These are phyloP conservation scores for Senecio squalidus DNA, from an alignment of 140 eudicot genomes.

Conservation along the genomic window DNA sequence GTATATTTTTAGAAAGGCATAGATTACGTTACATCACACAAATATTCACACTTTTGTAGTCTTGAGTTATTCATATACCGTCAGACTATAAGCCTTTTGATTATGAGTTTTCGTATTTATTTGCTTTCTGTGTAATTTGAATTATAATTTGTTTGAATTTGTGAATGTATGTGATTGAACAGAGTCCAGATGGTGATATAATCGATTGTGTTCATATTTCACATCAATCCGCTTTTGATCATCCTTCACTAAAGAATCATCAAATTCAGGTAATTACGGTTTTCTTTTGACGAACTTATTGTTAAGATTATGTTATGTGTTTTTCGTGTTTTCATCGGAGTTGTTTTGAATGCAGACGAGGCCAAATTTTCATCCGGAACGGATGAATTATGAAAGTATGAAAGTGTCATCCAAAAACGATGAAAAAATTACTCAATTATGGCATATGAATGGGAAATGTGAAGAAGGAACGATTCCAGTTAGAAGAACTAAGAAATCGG, in stretches of 20 bases:
- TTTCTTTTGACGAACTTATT: not conserved
- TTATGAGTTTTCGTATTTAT: too few relatives aligned
- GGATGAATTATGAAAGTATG: constrained; percentile 42
- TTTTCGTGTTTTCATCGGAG: not conserved
- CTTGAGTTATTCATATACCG: too few relatives aligned
- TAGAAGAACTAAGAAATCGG: constrained; percentile 70
- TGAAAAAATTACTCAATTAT: constrained; percentile 50
- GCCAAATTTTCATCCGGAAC: constrained; percentile 86
- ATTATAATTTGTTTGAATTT: not conserved
- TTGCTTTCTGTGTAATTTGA: not conserved
- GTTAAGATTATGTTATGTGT: not conserved
- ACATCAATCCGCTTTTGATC: constrained; percentile 92
- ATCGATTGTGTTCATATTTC: constrained; percentile 78
- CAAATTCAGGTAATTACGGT: constrained; percentile 55
- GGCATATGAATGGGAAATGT: constrained; percentile 77
- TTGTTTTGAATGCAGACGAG: constrained; percentile 46
- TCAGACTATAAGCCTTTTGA: too few relatives aligned
- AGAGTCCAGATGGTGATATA: constrained; percentile 95
- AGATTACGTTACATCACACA: too few relatives aligned
- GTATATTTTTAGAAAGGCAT: too few relatives aligned
- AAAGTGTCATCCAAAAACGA: constrained; percentile 26
- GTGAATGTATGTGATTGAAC: constrained; percentile 13
- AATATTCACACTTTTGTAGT: too few relatives aligned
- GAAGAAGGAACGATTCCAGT: constrained; percentile 67
- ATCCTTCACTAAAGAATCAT: constrained; percentile 68